Conservation (phyloP, 352 stramenopile species). For the Phytopythium mirpurense region DNA sequence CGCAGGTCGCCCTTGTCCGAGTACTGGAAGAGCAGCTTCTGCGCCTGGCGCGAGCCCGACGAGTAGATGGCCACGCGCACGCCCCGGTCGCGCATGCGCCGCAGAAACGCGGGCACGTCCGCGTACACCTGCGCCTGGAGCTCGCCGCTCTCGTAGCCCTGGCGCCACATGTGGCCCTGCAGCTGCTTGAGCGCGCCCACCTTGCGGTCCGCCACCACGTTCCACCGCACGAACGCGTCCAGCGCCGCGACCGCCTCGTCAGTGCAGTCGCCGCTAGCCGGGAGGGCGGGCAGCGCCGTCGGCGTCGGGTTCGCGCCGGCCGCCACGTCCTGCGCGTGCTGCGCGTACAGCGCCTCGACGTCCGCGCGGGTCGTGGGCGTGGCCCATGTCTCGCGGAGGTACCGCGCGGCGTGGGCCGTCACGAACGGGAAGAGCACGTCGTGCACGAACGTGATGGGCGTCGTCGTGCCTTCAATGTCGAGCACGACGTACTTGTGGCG, state of each 20-base stretch:
- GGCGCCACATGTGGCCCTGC: conserved; percentile 89
- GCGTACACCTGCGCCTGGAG: conserved; percentile 89
- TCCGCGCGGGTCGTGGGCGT: conserved; percentile 41
- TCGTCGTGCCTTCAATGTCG: conserved; percentile 96
- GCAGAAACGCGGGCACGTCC: conserved; percentile 85
- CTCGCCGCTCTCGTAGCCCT: conserved; percentile 81
- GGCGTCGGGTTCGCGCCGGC: conserved; percentile 13
- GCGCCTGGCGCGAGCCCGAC: conserved; percentile 86
- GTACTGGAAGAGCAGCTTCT: conserved; percentile 86
- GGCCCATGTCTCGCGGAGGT: conserved; percentile 50
- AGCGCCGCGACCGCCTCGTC: conserved; percentile 29
- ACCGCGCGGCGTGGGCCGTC: conserved; percentile 49
- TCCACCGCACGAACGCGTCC: conserved; percentile 62
- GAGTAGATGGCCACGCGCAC: conserved; percentile 93
- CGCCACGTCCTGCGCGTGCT: conserved; percentile 33
- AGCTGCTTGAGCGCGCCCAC: conserved; percentile 86
- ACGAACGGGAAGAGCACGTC: conserved; percentile 93
- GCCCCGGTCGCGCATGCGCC: conserved; percentile 63
- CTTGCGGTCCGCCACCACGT: conserved; percentile 77
- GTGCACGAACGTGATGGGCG: conserved; percentile 95
- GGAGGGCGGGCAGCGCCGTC: conserved; percentile 12
- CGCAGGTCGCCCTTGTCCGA: conserved; percentile 79
- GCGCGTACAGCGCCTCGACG: conserved; percentile 36
- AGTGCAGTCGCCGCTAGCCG: conserved; percentile 8
- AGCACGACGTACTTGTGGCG: conserved; percentile 91